Conservation (phyloP, 2,329 filamentous ascomycete species). For the Cordyceps pruinosa region DNA sequence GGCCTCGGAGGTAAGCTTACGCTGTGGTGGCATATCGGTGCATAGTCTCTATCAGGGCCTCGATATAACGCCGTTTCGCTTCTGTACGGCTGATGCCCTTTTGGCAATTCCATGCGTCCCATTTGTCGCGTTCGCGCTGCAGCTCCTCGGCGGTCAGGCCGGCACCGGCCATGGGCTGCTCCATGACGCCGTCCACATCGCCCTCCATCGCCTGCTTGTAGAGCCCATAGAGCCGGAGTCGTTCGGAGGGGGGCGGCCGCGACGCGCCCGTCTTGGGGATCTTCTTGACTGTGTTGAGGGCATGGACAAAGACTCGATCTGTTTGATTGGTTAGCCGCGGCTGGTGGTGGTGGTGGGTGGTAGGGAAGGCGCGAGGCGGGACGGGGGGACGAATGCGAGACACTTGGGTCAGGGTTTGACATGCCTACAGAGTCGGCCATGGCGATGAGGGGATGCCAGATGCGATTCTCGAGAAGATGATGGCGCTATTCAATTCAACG, state of each 20-base stretch:
- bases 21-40: constrained; percentile 87
- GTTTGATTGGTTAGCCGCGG: constrained; percentile 13
- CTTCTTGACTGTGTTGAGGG: constrained; percentile 96
- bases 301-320: constrained; percentile 99
- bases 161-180: constrained; percentile 56
- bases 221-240: constrained; percentile 88
- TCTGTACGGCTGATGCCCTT: constrained; percentile 78
- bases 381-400: not conserved
- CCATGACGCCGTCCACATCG: constrained; percentile 90
- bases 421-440: constrained; percentile 34
- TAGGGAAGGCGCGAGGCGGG: not conserved
- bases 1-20: constrained; percentile 33
- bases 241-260: constrained; percentile 76
- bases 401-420: constrained; percentile 1
- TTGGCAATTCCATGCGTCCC: constrained; percentile 94
- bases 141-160: constrained; percentile 46
- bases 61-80: constrained; percentile 89
- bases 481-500: constrained; percentile 3
- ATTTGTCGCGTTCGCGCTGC: constrained; percentile 59
- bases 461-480: not conserved
- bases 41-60: constrained; percentile 93
- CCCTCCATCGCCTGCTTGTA: constrained; percentile 99
- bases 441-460: constrained; percentile 7
- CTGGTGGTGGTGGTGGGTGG: too few relatives aligned
- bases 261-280: constrained; percentile 89